Percentiles rank a stretch among this genome's conserved stretches.
Conservation (phyloP, 768 basidiomycete species). For the Hemileccinum impolitum region DNA sequence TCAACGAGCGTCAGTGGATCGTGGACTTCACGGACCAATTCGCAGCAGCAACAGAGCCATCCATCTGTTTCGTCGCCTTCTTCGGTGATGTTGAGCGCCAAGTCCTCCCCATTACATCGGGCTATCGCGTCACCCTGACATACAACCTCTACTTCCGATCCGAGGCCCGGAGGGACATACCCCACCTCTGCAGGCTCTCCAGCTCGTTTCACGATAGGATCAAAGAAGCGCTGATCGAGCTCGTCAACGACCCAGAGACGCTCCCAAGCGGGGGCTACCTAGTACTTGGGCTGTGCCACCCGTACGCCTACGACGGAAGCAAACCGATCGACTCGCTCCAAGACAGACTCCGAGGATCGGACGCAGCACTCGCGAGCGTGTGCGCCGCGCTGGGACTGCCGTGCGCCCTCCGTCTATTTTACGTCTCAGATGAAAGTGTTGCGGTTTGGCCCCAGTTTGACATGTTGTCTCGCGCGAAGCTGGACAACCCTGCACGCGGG, state of each 20-base stretch:
- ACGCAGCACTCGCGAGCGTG: neutral
- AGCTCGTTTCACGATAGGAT: neutral
- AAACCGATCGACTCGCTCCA: neutral
- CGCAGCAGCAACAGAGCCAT: neutral
- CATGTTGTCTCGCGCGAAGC: neutral
- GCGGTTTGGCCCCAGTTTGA: neutral
- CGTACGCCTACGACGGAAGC: conserved; percentile 19
- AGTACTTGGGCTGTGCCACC: conserved; percentile 23
- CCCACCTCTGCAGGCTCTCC: neutral
- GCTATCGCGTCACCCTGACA: conserved; percentile 44
- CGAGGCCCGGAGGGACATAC: no score
- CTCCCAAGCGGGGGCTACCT: conserved; percentile 9
- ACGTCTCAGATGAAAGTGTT: neutral
- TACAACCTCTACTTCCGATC: conserved; percentile 34
- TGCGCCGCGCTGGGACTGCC: neutral
- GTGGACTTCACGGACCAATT: conserved; percentile 1
- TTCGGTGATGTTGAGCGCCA: conserved; percentile 45
- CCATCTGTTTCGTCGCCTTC: conserved; percentile 41
- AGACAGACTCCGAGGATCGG: conserved; percentile 1
- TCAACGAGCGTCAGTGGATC: neutral
- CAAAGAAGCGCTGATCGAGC: neutral
- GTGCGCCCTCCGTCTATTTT: neutral
- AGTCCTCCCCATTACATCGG: conserved; percentile 39
- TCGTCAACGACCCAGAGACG: neutral
- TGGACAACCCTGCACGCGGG: neutral